Conservation (phyloP, 2,329 filamentous ascomycete genomes). For the Fusarium sp. region DNA sequence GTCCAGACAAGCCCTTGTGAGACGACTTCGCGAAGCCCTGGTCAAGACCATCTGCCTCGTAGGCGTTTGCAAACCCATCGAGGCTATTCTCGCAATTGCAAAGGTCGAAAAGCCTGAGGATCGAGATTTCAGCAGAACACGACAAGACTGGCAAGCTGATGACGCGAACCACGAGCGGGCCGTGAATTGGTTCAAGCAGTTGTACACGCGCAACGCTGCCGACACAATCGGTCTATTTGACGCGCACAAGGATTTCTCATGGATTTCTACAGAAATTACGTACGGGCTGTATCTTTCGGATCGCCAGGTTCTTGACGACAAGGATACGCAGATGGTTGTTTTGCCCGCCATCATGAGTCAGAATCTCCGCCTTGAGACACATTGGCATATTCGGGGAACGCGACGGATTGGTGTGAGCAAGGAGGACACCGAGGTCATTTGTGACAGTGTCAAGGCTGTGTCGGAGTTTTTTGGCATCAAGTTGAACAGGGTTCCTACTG, state of each 20-base stretch:
- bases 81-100: conserved; percentile 68
- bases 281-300: conserved; percentile 70
- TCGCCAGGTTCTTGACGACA: conserved; percentile 63
- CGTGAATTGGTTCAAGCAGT: conserved; percentile 64
- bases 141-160: conserved; percentile 69
- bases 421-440: conserved; percentile 42
- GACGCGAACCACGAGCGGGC: conserved; percentile 65
- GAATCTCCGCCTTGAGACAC: conserved; percentile 63
- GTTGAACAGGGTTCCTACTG: conserved; percentile 42
- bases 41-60: conserved; percentile 69
- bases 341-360: conserved; percentile 68
- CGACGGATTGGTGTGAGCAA: conserved; percentile 44
- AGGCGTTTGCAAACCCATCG: conserved; percentile 72
- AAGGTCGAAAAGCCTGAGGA: conserved; percentile 64
- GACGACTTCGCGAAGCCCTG: conserved; percentile 66
- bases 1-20: conserved; percentile 60
- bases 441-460: conserved; percentile 40
- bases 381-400: conserved; percentile 60
- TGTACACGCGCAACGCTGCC: conserved; percentile 64
- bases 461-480: conserved; percentile 41
- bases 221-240: conserved; percentile 50
- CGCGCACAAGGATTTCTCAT: conserved; percentile 56
- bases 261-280: conserved; percentile 65
- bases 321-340: conserved; percentile 67
- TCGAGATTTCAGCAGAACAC: conserved; percentile 64